Base-by-base conservation (phyloP, 495 filamentous ascomycete genomes). In the Penicillium pulvis region DNA sequence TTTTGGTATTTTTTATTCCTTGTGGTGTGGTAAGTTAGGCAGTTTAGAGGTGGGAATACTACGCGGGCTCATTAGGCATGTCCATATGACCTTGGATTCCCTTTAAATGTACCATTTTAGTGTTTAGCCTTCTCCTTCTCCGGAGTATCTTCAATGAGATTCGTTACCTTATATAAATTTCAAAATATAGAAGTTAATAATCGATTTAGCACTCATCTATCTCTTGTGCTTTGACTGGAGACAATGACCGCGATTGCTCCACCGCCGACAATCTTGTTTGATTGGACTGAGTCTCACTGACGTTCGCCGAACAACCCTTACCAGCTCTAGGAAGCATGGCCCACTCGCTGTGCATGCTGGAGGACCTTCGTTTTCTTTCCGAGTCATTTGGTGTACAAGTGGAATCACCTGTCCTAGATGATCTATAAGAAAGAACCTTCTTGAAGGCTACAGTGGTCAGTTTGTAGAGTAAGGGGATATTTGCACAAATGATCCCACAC, bases 401-500 rank as follows among this genome's bases (percentile, higher is more conserved):
- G 6, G 49, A 36, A 19, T 19, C 31, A 9, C 19, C 31, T 14
- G 49, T 12, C 19, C 8, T 2, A 2, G 49, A 52, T 16, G 17
- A 31, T 19, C 28, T 9, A 41, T 35, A 24, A 20, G 49, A 52
- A 23, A 36, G n/a, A 19, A 44, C 16, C 16, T 17, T 53, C 14
- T 31, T 53, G 33, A 53, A 16, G 17, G 39, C 20, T 9, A n/a
- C 23, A 4, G 39, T 53, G 6, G 24, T 30, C 19, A 42, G 8
- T 17, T 41, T 55, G 30, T 55, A 55, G 26, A 55, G 26, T 11
- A 55, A 46, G 20, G 77, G 77, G 1, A 80, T 58, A 59, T 80
- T 80, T 14, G 73, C 76, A 59, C 75, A 76, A 30, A 80, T 63
- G 51, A 80, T 76, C 4, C 70, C 74, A 28, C 75, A 75, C 23